Evolutionary conservation across 768 basidiomycete species (phyloP), one percentile per base, ranked within the genome.

Genomic region (Suillus placidus): DNA sequence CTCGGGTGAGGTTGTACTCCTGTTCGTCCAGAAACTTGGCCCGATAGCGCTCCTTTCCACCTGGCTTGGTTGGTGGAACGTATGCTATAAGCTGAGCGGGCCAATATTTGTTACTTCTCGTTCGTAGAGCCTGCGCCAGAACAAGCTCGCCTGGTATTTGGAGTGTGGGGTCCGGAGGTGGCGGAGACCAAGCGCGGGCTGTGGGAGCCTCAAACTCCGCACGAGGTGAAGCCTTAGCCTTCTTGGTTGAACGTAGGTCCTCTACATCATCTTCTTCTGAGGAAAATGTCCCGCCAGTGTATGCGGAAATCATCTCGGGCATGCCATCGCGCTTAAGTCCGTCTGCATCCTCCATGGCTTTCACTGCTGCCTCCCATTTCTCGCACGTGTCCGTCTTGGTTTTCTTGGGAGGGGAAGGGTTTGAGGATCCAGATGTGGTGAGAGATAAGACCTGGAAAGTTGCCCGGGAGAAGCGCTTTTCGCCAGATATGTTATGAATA

Each of bases 91-190:
- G 76, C 71, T 79, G 79, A 1, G 88, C 92, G 3, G 92, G 90
- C 92, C 92, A 94, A 69, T 88, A 88, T 18, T 73, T 69, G 6
- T 70, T 67, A 6, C 76, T 69, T 60, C 58, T 42, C 7, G 73
- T 72, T n/a, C 69, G 71, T 34, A 74, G 75, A 26, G 69, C 71
- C 62, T 75, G 75, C 7, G 88, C 88, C 14, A 92, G 79, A 3
- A 92, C 77, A 1, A 87, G 74, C 72, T 93, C 91, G 3, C 90
- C 92, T 3, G 90, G 90, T 43, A 92, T 85, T 18, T 82, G 75
- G 30, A 90, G 79, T 0, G 79, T 73, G 4, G 77, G 76, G 67
- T 91, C 87, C 3, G 80, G 75, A 18, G 76, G 80, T 6, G 83
- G 83, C 12, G 82, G 81, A 1, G 78, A 76, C 80, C 78, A 82